These are phyloP conservation scores for Boletellus sp. DNA, from an alignment of 768 basidiomycete genomes.

Conservation along the genomic window DNA sequence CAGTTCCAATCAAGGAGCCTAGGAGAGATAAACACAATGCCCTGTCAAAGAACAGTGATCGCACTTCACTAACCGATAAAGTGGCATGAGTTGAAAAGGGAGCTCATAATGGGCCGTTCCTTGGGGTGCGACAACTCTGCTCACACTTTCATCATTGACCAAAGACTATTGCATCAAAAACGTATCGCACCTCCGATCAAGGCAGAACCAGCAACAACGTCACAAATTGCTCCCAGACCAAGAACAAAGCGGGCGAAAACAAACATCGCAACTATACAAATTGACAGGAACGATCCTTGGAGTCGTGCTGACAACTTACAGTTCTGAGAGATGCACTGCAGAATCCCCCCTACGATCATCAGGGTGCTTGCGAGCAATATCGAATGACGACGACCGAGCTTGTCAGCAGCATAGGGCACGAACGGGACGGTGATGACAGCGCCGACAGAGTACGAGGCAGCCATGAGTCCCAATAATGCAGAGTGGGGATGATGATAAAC, in stretches of 20 bases:
- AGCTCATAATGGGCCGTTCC: slow-evolving; percentile 4
- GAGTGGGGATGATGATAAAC: slow-evolving; percentile 56
- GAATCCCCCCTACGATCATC: background rate
- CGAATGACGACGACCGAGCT: background rate
- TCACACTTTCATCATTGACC: no score
- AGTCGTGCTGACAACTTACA: background rate
- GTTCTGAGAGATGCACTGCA: background rate
- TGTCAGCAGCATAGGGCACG: background rate
- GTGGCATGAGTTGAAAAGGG: background rate
- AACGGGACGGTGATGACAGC: background rate
- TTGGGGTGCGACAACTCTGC: slow-evolving; percentile 14
- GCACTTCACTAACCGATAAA: slow-evolving; percentile 1
- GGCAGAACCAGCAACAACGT: slow-evolving; percentile 4
- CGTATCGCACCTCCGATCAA: slow-evolving; percentile 4
- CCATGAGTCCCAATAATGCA: slow-evolving; percentile 40
- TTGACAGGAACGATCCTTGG: no score
- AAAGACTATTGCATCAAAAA: background rate
- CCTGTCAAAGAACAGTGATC: background rate
- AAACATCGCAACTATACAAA: slow-evolving; percentile 6
- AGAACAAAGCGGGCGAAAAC: slow-evolving; percentile 3
- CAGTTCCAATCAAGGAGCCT: slow-evolving; percentile 38
- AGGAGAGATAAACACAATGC: background rate
- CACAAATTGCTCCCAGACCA: background rate
- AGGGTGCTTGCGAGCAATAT: background rate
- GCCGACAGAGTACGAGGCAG: background rate